Evolutionary conservation across 2,329 filamentous ascomycete species (phyloP).

Genomic region (Tolypocladium ophioglossoides): DNA sequence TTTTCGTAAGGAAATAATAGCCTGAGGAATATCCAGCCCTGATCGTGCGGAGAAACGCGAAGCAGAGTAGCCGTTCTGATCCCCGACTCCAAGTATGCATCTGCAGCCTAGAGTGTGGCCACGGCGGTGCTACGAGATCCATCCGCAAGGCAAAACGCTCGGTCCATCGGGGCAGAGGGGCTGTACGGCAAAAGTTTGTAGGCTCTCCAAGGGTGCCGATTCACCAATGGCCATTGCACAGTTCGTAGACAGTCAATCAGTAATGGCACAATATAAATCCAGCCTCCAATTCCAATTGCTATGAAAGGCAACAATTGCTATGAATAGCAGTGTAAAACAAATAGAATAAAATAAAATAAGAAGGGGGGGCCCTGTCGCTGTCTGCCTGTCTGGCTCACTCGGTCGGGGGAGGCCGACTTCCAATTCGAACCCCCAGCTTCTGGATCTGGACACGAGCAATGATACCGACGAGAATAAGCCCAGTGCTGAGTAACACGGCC

Average conservation of each 20-base stretch:
- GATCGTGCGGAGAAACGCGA: not conserved
- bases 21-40: not conserved
- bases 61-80: not conserved
- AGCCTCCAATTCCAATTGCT: too few relatives aligned
- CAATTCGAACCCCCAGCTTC: conserved; percentile 35
- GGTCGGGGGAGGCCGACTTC: not conserved
- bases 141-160: not conserved
- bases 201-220: too few relatives aligned
- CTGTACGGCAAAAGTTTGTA: not conserved
- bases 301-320: not conserved
- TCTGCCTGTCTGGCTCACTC: not conserved
- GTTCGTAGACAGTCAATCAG: not conserved
- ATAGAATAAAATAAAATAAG: too few relatives aligned
- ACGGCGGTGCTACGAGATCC: not conserved
- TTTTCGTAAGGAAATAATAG: not conserved
- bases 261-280: not conserved
- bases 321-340: too few relatives aligned
- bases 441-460: conserved; percentile 69
- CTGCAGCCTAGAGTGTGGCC: not conserved
- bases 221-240: too few relatives aligned
- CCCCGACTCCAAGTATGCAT: not conserved
- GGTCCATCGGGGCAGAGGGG: not conserved
- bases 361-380: not conserved
- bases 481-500: conserved; percentile 56
- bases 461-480: conserved; percentile 60